These are phyloP conservation scores for Psilocybe mexicana DNA, from an alignment of 1,284 basidiomycete genomes.

Conservation along the genomic window DNA sequence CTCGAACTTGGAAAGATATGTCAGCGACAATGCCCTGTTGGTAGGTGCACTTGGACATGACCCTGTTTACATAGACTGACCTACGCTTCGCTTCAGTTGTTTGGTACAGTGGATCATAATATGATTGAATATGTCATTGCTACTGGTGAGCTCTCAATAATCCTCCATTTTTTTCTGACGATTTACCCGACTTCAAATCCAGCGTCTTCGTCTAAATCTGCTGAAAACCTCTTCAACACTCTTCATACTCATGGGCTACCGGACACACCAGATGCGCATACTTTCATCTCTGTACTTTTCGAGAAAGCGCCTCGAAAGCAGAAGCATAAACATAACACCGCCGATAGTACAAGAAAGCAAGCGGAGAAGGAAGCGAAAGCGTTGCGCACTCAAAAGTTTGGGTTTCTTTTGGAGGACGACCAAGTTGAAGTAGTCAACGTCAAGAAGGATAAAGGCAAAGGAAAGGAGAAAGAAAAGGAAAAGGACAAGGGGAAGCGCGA, in stretches of 20 bases:
- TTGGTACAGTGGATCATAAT: slow-evolving; percentile 80
- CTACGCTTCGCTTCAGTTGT: slow-evolving; percentile 49
- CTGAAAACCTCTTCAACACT: slow-evolving; percentile 74
- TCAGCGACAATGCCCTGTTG: slow-evolving; percentile 83
- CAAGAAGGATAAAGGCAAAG: slow-evolving; percentile 50
- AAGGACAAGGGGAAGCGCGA: slow-evolving; percentile 43
- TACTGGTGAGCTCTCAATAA: slow-evolving; percentile 55
- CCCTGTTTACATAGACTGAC: slow-evolving; percentile 1
- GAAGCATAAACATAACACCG: slow-evolving; percentile 49
- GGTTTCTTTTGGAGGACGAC: slow-evolving; percentile 66
- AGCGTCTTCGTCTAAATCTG: slow-evolving; percentile 83
- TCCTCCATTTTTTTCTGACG: slow-evolving; percentile 16
- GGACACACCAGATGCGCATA: slow-evolving; percentile 74
- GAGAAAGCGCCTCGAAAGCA: slow-evolving; percentile 76
- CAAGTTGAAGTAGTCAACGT: slow-evolving; percentile 46
- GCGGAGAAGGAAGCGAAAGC: slow-evolving; percentile 72
- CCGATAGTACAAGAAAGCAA: slow-evolving; percentile 56
- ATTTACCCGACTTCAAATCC: slow-evolving; percentile 21
- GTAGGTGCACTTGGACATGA: slow-evolving; percentile 44
- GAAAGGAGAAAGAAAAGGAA: slow-evolving; percentile 32
- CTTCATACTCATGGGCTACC: slow-evolving; percentile 82
- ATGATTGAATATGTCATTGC: slow-evolving; percentile 87
- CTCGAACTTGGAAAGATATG: slow-evolving; percentile 72
- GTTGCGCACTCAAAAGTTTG: slow-evolving; percentile 74
- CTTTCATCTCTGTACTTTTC: slow-evolving; percentile 81